phyloP scores from a whole-genome alignment of 2,329 filamentous ascomycete genomes.

The Ploettnerulaceae sp. region DNA sequence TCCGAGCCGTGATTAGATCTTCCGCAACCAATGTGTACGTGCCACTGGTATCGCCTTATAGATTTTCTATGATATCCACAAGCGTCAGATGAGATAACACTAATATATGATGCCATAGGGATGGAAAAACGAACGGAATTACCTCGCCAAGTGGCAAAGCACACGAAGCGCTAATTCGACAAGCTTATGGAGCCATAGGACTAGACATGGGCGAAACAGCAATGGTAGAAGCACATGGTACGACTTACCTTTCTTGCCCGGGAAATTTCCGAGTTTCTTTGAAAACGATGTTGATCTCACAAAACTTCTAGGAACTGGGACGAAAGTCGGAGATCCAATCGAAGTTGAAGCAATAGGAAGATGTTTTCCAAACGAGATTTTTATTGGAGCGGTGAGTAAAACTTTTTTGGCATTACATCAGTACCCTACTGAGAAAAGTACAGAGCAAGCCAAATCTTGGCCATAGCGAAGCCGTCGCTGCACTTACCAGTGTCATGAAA shows the following conservation, averaged over 20 bases:
- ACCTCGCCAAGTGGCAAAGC: conserved; percentile 40
- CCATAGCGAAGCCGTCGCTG: conserved; percentile 23
- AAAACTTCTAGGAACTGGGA: conserved; percentile 21
- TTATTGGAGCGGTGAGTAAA: conserved; percentile 2
- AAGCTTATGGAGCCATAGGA: no score
- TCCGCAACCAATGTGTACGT: conserved; percentile 39
- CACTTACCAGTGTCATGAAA: conserved; percentile 28
- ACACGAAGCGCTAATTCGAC: conserved; percentile 32
- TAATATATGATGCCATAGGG: no score
- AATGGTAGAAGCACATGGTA: no score
- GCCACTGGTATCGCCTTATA: no score
- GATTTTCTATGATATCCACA: no score
- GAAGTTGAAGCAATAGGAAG: not conserved
- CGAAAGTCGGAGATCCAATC: conserved; percentile 7
- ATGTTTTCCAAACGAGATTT: not conserved
- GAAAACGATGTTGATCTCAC: not conserved
- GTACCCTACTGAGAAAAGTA: no score
- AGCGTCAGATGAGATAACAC: conserved; percentile 42
- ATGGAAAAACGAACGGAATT: no score
- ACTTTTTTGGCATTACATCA: no score
- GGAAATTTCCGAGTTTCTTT: conserved; percentile 13
- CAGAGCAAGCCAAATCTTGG: conserved; percentile 2
- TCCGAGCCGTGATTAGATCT: conserved; percentile 39
- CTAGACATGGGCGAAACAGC: no score
- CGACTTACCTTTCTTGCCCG: conserved; percentile 1